Evolutionary conservation across 1,139 yeast genomes (phyloP).

Genomic region (Eremothecium sinecaudum): DNA sequence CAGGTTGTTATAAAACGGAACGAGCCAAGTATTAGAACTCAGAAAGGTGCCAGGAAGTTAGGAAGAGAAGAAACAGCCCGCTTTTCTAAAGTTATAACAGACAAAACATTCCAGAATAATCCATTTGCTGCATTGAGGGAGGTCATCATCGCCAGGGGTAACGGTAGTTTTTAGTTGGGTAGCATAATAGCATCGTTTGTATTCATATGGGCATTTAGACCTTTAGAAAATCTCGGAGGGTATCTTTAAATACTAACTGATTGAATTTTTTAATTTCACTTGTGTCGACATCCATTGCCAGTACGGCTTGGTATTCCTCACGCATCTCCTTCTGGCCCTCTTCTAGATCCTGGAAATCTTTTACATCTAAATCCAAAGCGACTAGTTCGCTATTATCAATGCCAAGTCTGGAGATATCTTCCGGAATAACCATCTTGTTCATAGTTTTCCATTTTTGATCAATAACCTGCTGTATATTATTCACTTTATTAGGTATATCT

Average conservation of each 20-base stretch:
- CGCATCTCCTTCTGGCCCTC: slow-evolving; percentile 19
- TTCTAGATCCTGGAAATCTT: slow-evolving; percentile 22
- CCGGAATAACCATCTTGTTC: slow-evolving; percentile 37
- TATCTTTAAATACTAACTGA: slow-evolving; percentile 10
- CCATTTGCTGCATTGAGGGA: slow-evolving; percentile 54
- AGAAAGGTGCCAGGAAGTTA: slow-evolving; percentile 47
- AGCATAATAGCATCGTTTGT: no score
- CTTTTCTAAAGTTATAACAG: slow-evolving; percentile 46
- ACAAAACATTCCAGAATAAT: slow-evolving; percentile 41
- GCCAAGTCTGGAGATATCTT: slow-evolving; percentile 48
- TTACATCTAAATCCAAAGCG: slow-evolving; percentile 42
- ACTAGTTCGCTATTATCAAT: slow-evolving; percentile 47
- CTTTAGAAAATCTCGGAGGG: slow-evolving; percentile 8
- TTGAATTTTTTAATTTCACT: slow-evolving; percentile 27
- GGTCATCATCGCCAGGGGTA: slow-evolving; percentile 25
- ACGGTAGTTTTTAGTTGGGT: no score
- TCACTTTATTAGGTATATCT: slow-evolving; percentile 11
- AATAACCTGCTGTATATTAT: slow-evolving; percentile 24
- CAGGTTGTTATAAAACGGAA: slow-evolving; percentile 34
- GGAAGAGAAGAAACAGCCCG: slow-evolving; percentile 46
- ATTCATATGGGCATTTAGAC: no score
- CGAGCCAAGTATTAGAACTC: slow-evolving; percentile 52
- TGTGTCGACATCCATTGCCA: slow-evolving; percentile 31
- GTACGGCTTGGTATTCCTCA: slow-evolving; percentile 18
- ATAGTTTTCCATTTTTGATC: slow-evolving; percentile 43